These are phyloP conservation scores for Fusarium staphyleae DNA, from an alignment of 2,329 filamentous ascomycete species.

Conservation along the genomic window DNA sequence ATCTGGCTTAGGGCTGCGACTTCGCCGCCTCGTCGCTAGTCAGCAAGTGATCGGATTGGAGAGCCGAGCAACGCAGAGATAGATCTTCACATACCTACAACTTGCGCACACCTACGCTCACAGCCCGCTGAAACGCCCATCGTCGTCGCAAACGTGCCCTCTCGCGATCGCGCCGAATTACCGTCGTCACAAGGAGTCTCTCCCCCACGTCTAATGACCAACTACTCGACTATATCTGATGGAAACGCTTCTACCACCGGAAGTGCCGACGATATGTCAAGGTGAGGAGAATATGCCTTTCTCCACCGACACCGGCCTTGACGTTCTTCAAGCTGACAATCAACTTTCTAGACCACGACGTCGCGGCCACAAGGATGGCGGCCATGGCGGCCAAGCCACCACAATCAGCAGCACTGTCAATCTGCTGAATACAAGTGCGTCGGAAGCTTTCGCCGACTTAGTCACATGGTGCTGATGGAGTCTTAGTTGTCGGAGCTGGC, in stretches of 20 bases:
- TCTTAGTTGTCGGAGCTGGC: conserved; percentile 85
- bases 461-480: conserved; percentile 24
- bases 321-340: conserved; percentile 22
- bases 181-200: conserved; percentile 1
- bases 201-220: conserved; percentile 55
- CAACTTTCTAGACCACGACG: conserved; percentile 57
- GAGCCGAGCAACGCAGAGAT: conserved; percentile 31
- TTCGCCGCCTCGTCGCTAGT: conserved; percentile 29
- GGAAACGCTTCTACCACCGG: conserved; percentile 52
- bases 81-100: conserved; percentile 22
- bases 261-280: conserved; percentile 57
- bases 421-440: conserved; percentile 89
- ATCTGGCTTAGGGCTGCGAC: conserved; percentile 28
- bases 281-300: conserved; percentile 44
- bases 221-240: conserved; percentile 61
- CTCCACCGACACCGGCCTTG: conserved; percentile 16
- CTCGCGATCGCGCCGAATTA: conserved; percentile 19
- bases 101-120: conserved; percentile 11
- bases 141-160: not conserved
- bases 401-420: conserved; percentile 94
- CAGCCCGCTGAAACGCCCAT: not conserved
- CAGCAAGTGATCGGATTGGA: conserved; percentile 26
- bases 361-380: conserved; percentile 74
- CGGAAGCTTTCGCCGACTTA: conserved; percentile 13
- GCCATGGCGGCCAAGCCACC: conserved; percentile 75